Conservation (phyloP, 2,329 filamentous ascomycete species). For the Cladosporium oxysporum region DNA sequence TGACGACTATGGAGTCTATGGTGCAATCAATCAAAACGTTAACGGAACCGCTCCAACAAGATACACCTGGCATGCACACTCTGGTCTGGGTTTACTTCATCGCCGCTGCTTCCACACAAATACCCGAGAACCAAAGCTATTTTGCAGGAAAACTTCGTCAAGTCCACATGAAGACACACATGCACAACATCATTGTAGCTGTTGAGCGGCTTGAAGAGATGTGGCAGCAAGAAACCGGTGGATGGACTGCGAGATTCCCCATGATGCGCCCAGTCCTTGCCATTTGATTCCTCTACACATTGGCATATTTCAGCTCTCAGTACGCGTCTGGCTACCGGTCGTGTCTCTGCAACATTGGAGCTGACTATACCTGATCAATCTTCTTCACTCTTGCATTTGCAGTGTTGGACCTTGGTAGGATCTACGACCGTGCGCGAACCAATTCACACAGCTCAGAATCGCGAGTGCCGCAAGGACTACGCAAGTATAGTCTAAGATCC, state of each 20-base stretch:
- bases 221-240: neutral
- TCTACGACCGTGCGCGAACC: neutral
- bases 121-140: neutral
- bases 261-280: neutral
- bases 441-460: neutral
- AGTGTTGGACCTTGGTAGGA: neutral
- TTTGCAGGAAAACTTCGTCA: neutral
- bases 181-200: slow-evolving; percentile 1
- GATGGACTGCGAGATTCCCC: neutral
- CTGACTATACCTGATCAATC: neutral
- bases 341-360: neutral
- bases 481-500: neutral
- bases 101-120: neutral
- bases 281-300: neutral
- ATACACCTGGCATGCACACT: neutral
- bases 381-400: neutral
- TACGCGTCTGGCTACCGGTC: neutral
- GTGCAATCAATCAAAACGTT: neutral
- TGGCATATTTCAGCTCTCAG: neutral
- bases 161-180: neutral
- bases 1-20: neutral
- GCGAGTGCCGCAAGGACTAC: neutral
- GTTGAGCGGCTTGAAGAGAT: neutral
- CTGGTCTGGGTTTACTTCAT: slow-evolving; percentile 1
- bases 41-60: neutral